Evolutionary conservation across 441 rosid species (phyloP), one percentile per base, ranked within the genome.

Genomic region (Geranium incanum): DNA sequence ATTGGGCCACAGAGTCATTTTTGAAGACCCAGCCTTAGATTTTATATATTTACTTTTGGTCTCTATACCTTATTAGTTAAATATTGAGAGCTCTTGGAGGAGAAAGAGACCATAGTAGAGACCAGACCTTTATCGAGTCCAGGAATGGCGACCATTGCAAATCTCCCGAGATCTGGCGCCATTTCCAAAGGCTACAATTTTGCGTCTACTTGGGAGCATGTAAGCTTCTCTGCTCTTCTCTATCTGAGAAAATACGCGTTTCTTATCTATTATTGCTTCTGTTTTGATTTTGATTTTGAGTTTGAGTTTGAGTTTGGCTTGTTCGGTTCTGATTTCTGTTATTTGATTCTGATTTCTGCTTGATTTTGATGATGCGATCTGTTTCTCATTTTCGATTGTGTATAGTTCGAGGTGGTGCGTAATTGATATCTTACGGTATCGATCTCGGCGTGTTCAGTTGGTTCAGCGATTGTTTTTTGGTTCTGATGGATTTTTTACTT

Each of bases 131-230:
- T 28, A 28, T 48, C 15, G 57, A 11, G 12, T 9, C 18, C 59
- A 13, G 59, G 4, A 13, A 52, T 52, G 59, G 59, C 59, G 15
- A n/a, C 59, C 59, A 52, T 52, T 3, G 59, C 59, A 11, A 52
- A 52, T 52, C 59, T 11, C 59, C 59, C 59, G n/a, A 52, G 59
- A 52, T 52, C 97, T 71, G 93, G 92, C 74, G 97, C 97, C 67
- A 80, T 92, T 75, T 89, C 94, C 77, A 90, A 72, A 81, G 97
- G 97, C 79, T 90, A 92, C 93, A 90, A 89, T 79, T 94, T 94
- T 83, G 87, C 97, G 76, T 94, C 97, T 52, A 85, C 89, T 69
- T 94, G 99, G 99, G 97, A 94, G 76, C 97, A 90, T 91, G 99
- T 93, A 39, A 28, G 66, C 70, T 28, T 28, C 33, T 28, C 33